Percentiles rank a stretch among this genome's conserved stretches.
phyloP scores from a whole-genome alignment of 129 eudicot species.

The Pulicaria dysenterica region DNA sequence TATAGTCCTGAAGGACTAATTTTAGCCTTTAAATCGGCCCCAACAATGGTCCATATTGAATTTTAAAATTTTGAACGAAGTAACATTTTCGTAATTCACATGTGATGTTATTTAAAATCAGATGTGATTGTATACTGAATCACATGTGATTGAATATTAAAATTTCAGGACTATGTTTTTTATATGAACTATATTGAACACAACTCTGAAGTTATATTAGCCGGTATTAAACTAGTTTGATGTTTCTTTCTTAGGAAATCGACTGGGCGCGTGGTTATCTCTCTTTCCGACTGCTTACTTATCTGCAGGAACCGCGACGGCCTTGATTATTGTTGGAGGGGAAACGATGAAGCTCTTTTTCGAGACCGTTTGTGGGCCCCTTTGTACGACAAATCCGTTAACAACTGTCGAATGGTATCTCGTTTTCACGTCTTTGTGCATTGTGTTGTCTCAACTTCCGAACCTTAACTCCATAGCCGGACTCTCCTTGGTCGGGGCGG shows the following conservation, averaged over 20 bases:
- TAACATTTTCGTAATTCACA: no score
- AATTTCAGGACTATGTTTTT: no score
- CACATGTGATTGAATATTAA: no score
- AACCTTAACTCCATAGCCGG: constrained; percentile 96
- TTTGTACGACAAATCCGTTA: constrained; percentile 73
- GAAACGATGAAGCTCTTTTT: constrained; percentile 92
- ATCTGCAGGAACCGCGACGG: constrained; percentile 93
- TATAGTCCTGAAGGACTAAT: no score
- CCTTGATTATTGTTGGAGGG: constrained; percentile 84
- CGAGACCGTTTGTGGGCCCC: constrained; percentile 83
- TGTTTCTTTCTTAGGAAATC: constrained; percentile 52
- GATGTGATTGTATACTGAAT: no score
- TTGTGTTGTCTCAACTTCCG: constrained; percentile 85
- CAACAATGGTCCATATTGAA: no score
- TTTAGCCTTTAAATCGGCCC: no score
- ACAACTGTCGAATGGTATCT: constrained; percentile 97
- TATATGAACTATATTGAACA: no score
- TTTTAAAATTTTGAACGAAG: no score
- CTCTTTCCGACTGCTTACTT: constrained; percentile 89
- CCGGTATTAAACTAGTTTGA: no score
- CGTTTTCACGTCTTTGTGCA: constrained; percentile 86
- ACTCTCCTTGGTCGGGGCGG: constrained; percentile 86
- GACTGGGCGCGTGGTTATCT: constrained; percentile 88
- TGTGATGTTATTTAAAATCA: no score
- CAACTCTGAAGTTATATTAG: no score